Evolutionary conservation across 176 grass and related monocot species (phyloP).

Genomic region (Tillandsia leiboldiana): DNA sequence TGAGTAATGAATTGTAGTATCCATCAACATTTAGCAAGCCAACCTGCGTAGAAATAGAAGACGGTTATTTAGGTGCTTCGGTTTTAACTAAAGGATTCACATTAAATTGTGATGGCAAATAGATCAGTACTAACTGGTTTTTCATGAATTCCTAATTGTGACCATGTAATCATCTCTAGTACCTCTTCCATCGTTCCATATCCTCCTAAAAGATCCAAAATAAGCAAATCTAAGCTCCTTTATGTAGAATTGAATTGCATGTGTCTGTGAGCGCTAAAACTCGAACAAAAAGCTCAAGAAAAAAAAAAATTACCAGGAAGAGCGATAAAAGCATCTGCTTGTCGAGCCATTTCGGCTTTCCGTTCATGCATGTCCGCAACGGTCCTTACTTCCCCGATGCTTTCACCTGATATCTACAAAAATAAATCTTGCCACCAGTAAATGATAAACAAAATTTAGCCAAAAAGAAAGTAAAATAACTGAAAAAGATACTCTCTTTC

Average conservation of each 20-base stretch:
- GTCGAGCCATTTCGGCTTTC: slow-evolving; percentile 91
- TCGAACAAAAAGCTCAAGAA: not conserved
- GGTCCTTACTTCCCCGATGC: slow-evolving; percentile 66
- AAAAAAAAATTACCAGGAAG: slow-evolving; percentile 53
- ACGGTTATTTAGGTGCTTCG: slow-evolving; percentile 14
- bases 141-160: slow-evolving; percentile 90
- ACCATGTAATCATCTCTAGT: slow-evolving; percentile 98
- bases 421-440: not conserved
- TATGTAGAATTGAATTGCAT: not conserved
- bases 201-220: slow-evolving; percentile 46
- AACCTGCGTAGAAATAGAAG: slow-evolving; percentile 40
- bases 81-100: not conserved
- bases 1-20: slow-evolving; percentile 88
- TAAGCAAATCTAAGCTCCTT: slow-evolving; percentile 15
- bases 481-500: not conserved
- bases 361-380: slow-evolving; percentile 88
- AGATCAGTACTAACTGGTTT: slow-evolving; percentile 57
- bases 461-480: not conserved
- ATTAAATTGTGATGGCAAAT: slow-evolving; percentile 10
- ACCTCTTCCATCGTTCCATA: slow-evolving; percentile 99
- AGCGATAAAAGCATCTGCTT: slow-evolving; percentile 82
- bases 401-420: slow-evolving; percentile 76
- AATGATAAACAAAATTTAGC: not conserved
- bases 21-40: slow-evolving; percentile 91
- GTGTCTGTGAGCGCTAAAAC: too few species aligned